Conservation (phyloP, 495 filamentous ascomycete genomes). For the Penicillium roqueforti region DNA sequence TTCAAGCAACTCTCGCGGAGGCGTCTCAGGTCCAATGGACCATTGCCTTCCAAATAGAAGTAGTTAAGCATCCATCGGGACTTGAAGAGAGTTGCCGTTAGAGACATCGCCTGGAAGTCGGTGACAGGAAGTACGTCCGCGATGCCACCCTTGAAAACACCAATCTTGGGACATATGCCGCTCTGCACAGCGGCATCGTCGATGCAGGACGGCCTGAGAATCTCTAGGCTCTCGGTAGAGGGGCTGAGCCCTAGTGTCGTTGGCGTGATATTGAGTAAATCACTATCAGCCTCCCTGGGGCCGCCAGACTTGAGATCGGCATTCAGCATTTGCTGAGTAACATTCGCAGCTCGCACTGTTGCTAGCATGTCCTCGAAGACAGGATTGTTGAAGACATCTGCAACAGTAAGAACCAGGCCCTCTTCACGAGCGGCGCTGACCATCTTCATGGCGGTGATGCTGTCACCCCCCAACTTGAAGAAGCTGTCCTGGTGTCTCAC, state of each 20-base stretch:
- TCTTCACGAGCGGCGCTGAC: constrained; percentile 54
- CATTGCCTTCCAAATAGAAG: constrained; percentile 52
- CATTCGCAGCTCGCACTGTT: constrained; percentile 26
- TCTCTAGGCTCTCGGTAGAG: constrained; percentile 43
- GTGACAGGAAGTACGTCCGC: constrained; percentile 57
- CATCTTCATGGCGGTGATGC: constrained; percentile 66
- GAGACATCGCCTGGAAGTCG: constrained; percentile 60
- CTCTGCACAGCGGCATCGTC: constrained; percentile 42
- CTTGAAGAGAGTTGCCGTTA: constrained; percentile 54
- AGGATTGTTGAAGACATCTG: constrained; percentile 47
- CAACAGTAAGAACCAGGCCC: constrained; percentile 53
- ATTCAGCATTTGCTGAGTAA: constrained; percentile 24
- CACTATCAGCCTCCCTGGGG: constrained; percentile 13
- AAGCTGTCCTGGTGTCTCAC: constrained; percentile 45
- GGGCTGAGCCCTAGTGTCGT: constrained; percentile 18
- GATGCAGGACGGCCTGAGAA: constrained; percentile 34
- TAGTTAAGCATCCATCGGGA: constrained; percentile 54
- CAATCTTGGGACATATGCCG: constrained; percentile 51
- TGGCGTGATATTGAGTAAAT: constrained; percentile 16
- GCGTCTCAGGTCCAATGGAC: constrained; percentile 41
- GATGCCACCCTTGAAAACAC: constrained; percentile 53
- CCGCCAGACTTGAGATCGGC: constrained; percentile 19
- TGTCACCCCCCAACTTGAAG: constrained; percentile 49
- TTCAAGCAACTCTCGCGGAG: constrained; percentile 45
- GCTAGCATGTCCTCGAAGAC: constrained; percentile 46